Percentiles rank a stretch among this genome's conserved stretches.
Conservation (phyloP, 805 yeast genomes). For the Grigorovia yakushimaensis region DNA sequence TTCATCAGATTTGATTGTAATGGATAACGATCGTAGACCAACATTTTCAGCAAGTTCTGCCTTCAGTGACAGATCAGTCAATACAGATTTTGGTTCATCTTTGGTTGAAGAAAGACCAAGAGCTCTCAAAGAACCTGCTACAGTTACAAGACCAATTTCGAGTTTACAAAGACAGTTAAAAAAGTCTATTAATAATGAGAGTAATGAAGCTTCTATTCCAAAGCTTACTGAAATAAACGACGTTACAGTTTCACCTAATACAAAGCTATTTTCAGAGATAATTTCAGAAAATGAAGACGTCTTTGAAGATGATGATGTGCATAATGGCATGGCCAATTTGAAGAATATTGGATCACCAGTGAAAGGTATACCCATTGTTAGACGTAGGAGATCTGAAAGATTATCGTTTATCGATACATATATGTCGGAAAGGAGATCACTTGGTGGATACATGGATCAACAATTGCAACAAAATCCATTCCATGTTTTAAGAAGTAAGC, state of each 20-base stretch:
- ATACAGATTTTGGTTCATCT: not conserved
- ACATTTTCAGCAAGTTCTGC: not conserved
- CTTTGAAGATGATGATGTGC: constrained; percentile 14
- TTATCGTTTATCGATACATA: constrained; percentile 27
- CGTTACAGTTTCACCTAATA: not conserved
- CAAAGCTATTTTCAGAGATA: not conserved
- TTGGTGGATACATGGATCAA: constrained; percentile 7
- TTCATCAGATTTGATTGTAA: not conserved
- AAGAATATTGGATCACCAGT: constrained; percentile 7
- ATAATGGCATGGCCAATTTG: constrained; percentile 4
- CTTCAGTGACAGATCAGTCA: not conserved
- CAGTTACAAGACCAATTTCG: not conserved
- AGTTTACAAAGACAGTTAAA: not conserved
- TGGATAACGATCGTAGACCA: not conserved
- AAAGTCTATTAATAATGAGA: not conserved
- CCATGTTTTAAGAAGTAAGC: constrained; percentile 7
- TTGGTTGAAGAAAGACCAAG: not conserved
- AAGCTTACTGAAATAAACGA: not conserved
- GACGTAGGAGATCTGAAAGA: constrained; percentile 13
- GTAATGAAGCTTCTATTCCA: not conserved
- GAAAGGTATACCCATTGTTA: constrained; percentile 16
- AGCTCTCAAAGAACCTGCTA: not conserved
- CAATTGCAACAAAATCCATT: constrained; percentile 10
- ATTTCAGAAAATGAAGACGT: constrained; percentile 1
- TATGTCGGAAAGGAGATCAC: constrained; percentile 20